These are phyloP conservation scores for Leccinum variicolor DNA, from an alignment of 768 basidiomycete species.

Conservation along the genomic window DNA sequence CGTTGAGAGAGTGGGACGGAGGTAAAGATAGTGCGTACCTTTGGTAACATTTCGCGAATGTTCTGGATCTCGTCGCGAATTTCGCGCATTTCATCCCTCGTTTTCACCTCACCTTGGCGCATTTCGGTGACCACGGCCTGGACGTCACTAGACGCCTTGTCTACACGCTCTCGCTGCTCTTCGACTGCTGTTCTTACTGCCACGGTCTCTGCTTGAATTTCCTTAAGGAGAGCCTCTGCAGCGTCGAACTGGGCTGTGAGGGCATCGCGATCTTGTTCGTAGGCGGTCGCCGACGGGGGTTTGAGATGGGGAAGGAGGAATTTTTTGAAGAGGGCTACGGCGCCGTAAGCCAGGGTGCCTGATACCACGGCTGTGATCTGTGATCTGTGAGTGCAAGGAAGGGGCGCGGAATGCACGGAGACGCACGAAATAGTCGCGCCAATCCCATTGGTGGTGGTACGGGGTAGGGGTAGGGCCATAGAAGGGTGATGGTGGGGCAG, in stretches of 20 bases:
- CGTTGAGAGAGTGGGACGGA: neutral
- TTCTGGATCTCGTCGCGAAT: constrained; percentile 88
- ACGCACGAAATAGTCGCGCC: constrained; percentile 96
- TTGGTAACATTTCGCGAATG: constrained; percentile 89
- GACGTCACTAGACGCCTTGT: constrained; percentile 69
- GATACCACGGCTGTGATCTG: constrained; percentile 94
- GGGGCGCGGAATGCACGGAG: neutral
- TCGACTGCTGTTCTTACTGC: constrained; percentile 72
- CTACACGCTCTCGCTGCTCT: constrained; percentile 70
- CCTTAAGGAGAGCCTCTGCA: constrained; percentile 74
- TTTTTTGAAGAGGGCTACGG: constrained; percentile 83
- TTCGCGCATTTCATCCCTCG: constrained; percentile 86
- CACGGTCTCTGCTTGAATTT: constrained; percentile 74
- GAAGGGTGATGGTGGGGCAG: constrained; percentile 19
- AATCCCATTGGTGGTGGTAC: constrained; percentile 68
- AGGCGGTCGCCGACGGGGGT: constrained; percentile 84
- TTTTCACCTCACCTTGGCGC: constrained; percentile 72
- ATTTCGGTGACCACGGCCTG: constrained; percentile 70
- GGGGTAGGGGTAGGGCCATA: constrained; percentile 42
- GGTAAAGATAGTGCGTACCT: constrained; percentile 46
- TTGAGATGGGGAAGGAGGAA: constrained; percentile 86
- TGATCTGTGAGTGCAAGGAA: constrained; percentile 16
- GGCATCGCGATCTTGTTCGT: constrained; percentile 83
- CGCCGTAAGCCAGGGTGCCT: constrained; percentile 79
- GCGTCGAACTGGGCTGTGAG: constrained; percentile 88